Percentiles rank a stretch among this genome's conserved stretches.
phyloP scores from a whole-genome alignment of 1,284 basidiomycete genomes.

The Taiwanofungus camphoratus region DNA sequence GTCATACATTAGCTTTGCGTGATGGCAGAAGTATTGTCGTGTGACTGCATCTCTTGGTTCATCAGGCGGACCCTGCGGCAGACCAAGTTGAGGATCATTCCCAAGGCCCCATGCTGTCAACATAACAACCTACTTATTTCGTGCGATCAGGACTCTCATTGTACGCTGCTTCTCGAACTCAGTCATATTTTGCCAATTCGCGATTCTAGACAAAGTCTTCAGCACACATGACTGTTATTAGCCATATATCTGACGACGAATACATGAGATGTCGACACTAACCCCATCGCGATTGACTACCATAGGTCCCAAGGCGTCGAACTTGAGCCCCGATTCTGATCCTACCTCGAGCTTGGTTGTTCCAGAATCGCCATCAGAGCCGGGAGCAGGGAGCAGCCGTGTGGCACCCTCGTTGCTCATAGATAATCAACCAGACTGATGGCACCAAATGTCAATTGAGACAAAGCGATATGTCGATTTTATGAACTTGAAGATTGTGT shows the following conservation, averaged over 20 bases:
- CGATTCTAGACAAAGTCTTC: constrained; percentile 48
- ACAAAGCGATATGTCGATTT: no score
- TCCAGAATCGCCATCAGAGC: neutral
- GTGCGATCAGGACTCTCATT: constrained; percentile 38
- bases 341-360: constrained; percentile 1
- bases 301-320: constrained; percentile 49
- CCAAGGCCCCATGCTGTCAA: neutral
- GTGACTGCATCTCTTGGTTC: constrained; percentile 14
- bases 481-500: no score
- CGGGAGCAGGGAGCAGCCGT: constrained; percentile 6
- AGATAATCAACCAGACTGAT: no score
- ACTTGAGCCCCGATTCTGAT: constrained; percentile 24
- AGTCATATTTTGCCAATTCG: constrained; percentile 50
- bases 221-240: constrained; percentile 1
- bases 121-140: constrained; percentile 40
- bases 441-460: no score
- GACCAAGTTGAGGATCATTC: neutral
- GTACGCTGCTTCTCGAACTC: constrained; percentile 42
- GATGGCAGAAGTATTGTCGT: neutral
- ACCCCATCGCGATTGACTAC: constrained; percentile 55
- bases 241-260: no score
- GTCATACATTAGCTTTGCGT: neutral
- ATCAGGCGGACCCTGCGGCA: constrained; percentile 15
- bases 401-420: constrained; percentile 4
- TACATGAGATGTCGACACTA: constrained; percentile 19